A percentile compares a stretch with the other conserved stretches of the same genome.
These are phyloP conservation scores for Artemisia annua DNA, from an alignment of 129 eudicot genomes.

Conservation along the genomic window DNA sequence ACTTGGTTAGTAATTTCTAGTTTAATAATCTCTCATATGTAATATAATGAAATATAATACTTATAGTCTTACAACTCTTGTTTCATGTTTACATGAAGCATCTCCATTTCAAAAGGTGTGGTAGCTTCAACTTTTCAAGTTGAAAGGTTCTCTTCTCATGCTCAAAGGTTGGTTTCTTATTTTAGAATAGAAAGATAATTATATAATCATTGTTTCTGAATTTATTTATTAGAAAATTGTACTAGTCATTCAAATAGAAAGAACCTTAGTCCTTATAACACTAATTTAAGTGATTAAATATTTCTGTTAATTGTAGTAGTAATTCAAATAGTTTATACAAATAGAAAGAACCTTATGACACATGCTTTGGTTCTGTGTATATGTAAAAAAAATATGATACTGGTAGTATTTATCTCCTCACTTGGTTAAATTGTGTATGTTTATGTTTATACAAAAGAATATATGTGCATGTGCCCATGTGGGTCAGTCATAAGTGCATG, in stretches of 20 bases:
- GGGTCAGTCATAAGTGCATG: slow-evolving; percentile 8
- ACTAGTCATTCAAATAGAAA: not conserved
- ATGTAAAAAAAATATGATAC: no score
- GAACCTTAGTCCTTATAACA: not conserved
- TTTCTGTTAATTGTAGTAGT: no score
- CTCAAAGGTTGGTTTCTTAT: slow-evolving; percentile 29
- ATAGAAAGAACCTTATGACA: no score
- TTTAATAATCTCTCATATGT: not conserved
- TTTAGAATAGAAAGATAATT: not conserved
- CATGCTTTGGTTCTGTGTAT: no score
- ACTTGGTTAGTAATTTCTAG: slow-evolving; percentile 29
- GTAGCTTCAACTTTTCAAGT: slow-evolving; percentile 18
- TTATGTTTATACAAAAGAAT: not conserved
- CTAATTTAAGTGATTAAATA: not conserved
- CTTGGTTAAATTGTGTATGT: no score
- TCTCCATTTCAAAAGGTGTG: slow-evolving; percentile 37
- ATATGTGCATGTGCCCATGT: not conserved
- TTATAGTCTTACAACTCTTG: not conserved
- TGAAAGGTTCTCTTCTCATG: slow-evolving; percentile 28
- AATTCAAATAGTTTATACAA: no score
- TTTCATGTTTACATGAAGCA: slow-evolving; percentile 21
- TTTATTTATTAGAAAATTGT: not conserved
- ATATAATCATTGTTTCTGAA: not conserved
- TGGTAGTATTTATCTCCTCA: no score
- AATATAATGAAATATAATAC: not conserved